Evolutionary conservation across 306 rosid genomes (phyloP), one percentile per base, ranked within the genome.

Genomic region (Castanea mollissima): DNA sequence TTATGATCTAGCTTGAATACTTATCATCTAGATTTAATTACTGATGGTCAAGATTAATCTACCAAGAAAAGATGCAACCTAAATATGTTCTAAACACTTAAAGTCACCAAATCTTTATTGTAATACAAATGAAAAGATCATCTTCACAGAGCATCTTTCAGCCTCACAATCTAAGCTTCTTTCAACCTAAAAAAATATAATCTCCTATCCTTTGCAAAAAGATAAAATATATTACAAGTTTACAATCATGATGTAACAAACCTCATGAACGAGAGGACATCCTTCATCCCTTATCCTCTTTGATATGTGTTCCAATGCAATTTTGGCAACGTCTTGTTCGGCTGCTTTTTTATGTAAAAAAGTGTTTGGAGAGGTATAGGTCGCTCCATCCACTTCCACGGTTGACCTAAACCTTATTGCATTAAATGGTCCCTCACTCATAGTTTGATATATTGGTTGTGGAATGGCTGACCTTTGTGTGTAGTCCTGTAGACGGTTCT

Each of bases 271-370:
- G 16, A 78, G 74, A 59, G 88, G 75, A 71, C 46, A 25, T 2
- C 19, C 89, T 68, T 88, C 90, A 15, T 81, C 78, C 76, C 60
- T 82, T 14, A 74, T 55, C 62, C 59, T 79, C n/a, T 57, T 11
- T 13, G 55, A 21, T 60, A 87, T 60, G 19, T 1, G 3, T 27
- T 78, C 87, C 10, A 86, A 20, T 1, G 93, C 94, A 55, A 86
- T 16, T 59, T 71, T 86, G 3, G 94, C 91, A 14, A 34, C 91
- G 9, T 87, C 89, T 2, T 92, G 88, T 18, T 90, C 94, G 1
- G 94, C 91, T 1, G 80, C 86, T 78, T 76, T 87, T 31, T 84
- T 69, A 0, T 63, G 73, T 1, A 52, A 0, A 69, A 83, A 92
- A 5, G 84, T 72, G 23, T 55, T 63, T 0, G 80, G 29, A 1